Conservation (phyloP, 208 protist species). For the Leishmania arabica region DNA sequence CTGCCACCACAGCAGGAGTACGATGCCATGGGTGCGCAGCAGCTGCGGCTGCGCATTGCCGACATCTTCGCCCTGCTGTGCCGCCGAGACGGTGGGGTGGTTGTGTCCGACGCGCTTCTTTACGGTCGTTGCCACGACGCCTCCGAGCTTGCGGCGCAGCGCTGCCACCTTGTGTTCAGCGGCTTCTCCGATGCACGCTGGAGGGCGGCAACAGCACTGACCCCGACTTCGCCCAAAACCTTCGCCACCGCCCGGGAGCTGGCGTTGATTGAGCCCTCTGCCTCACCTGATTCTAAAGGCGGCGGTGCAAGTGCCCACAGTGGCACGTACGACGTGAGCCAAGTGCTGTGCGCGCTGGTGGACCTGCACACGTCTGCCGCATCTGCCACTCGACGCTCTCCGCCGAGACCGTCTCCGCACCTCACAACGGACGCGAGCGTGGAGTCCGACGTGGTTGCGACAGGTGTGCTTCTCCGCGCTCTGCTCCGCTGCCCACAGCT, state of each 20-base stretch:
- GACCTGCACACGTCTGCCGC: constrained; percentile 10
- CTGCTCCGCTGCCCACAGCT: constrained; percentile 24
- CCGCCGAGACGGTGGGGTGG: constrained; percentile 11
- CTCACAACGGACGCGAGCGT: neutral
- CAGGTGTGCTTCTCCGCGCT: constrained; percentile 20
- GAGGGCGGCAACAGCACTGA: constrained; percentile 10
- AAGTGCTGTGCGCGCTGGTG: constrained; percentile 21
- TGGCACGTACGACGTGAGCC: constrained; percentile 3
- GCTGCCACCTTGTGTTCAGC: constrained; percentile 26
- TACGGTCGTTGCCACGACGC: constrained; percentile 32
- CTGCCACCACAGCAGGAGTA: neutral
- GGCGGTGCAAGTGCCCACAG: neutral
- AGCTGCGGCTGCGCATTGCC: constrained; percentile 27
- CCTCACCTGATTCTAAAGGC: neutral
- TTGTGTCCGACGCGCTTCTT: constrained; percentile 28
- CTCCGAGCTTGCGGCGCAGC: constrained; percentile 15
- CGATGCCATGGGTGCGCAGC: constrained; percentile 9
- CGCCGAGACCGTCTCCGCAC: neutral
- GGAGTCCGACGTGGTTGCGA: constrained; percentile 18
- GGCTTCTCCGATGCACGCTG: constrained; percentile 17
- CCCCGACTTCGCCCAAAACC: neutral
- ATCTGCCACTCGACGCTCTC: neutral
- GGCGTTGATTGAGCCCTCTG: neutral
- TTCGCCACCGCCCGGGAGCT: neutral
- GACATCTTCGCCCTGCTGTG: constrained; percentile 28